Evolutionary conservation across 306 rosid genomes (phyloP), one percentile per base, ranked within the genome.

Genomic region (Datisca glomerata): DNA sequence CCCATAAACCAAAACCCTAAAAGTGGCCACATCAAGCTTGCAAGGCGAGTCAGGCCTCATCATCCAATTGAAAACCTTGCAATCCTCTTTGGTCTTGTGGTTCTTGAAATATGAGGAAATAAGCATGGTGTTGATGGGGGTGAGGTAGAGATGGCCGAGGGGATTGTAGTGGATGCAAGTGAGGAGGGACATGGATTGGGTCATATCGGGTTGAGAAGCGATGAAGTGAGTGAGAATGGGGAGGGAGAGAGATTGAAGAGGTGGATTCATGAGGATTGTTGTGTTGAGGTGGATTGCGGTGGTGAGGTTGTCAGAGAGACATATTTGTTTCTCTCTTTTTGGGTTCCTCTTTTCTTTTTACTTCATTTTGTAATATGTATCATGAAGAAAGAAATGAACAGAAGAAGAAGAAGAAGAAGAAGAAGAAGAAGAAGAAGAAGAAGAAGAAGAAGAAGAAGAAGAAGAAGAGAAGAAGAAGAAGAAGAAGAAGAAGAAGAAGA

Each of bases 141-240:
- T 34, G 12, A 72, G 55, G 24, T 74, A 43, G 21, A 45, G 51
- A 29, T 57, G 70, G 2, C 78, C 56, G 1, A 12, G 34, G 0
- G 62, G 78, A 19, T 60, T 53, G 73, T 60, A 71, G 13, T 61
- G 40, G 61, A 79, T 80, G 10, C 62, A 78, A 31, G 71, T 63
- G 71, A 80, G 77, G 38, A 80, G 69, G 60, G 81, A 68, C 73
- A 75, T 68, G 53, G 92, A 33, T 1, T 50, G 71, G 28, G 68
- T 37, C 55, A 61, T 53, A 54, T 73, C 71, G 11, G 71, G 59
- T 6, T 72, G 69, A 49, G 74, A 56, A 59, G 81, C 45, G 44
- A 80, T 80, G 23, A 71, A 61, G 24, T 66, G 45, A 31, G 59
- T 35, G 37, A 75, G 66, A 16, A 60, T 19, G 24, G 76, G 45